Conservation (phyloP, 208 protist genomes). For the Trypanosoma mega region DNA sequence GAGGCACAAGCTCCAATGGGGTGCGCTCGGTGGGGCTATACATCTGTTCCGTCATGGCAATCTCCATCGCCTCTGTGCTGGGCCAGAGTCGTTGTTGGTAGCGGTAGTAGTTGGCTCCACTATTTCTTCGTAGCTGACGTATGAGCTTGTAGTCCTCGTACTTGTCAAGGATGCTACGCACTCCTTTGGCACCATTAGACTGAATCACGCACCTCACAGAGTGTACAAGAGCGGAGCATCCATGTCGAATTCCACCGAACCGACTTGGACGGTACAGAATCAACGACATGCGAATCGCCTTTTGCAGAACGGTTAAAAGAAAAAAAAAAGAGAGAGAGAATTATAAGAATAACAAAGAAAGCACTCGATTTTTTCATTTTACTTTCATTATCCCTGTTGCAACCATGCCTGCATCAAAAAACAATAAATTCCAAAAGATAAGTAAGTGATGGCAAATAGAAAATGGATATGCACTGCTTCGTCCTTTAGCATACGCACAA, state of each 20-base stretch:
- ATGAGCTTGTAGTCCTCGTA: slow-evolving; percentile 49
- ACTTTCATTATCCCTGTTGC: background rate
- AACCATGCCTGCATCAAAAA: too few relatives aligned
- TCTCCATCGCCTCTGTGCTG: slow-evolving; percentile 62
- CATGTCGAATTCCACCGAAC: slow-evolving; percentile 4
- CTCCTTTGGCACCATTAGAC: slow-evolving; percentile 34
- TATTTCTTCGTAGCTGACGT: slow-evolving; percentile 46
- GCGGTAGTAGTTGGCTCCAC: slow-evolving; percentile 78
- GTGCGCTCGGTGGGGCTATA: slow-evolving; percentile 74
- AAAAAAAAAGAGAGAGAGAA: slow-evolving; percentile 7
- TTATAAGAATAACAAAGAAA: slow-evolving; percentile 3
- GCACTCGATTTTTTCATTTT: slow-evolving; percentile 5
- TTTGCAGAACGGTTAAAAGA: background rate
- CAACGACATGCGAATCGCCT: background rate
- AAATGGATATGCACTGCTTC: too few relatives aligned
- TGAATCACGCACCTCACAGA: slow-evolving; percentile 46
- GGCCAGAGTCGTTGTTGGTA: slow-evolving; percentile 81
- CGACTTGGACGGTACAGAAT: slow-evolving; percentile 1
- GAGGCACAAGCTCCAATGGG: slow-evolving; percentile 52
- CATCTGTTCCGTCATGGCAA: slow-evolving; percentile 42
- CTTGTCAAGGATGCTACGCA: slow-evolving; percentile 64
- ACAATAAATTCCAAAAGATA: too few relatives aligned
- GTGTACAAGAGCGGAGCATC: background rate
- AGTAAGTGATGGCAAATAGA: too few relatives aligned
- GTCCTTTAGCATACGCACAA: too few relatives aligned